Base-by-base conservation (phyloP, 192 early-diverging fungal species). In the Umbelopsis ramanniana region DNA sequence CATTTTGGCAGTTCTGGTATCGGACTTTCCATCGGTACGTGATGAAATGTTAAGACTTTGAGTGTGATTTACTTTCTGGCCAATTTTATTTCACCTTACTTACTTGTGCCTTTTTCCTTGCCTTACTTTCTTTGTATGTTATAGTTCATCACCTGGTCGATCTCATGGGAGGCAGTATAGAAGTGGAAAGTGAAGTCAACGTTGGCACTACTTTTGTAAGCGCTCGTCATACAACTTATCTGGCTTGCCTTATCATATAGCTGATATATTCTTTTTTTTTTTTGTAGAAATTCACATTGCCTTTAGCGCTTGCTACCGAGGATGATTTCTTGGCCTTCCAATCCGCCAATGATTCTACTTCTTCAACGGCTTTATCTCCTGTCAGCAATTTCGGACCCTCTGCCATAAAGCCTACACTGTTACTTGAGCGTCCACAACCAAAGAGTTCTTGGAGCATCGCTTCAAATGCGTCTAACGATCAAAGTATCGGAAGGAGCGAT, bases 1-100 rank as follows among this genome's bases (percentile, higher is more conserved):
- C 57, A 37, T 14, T 63, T 63, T 63, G 57, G 57, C 7, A 63
- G 29, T 17, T 63, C 57, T 11, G 57, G 57, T 29, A 12, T 63
- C 0, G 57, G 57, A 11, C 57, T 63, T 19, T 63, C 57, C 11
- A 63, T 63, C 0, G 26, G 57, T 63, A 63, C 15, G 57, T 37
- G 15, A 37, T n/a, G 17, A 21, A n/a, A 63, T 12, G 40, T 1
- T 43, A 4, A 12, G 3, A 43, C 40, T 43, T 43, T 43, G 11
- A 1, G 6, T 11, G n/a, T 43, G 40, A 43, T 11, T 29, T 43
- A 4, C 11, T 43, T 43, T 43, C 40, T 43, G 3, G 11, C 40
- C 40, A 43, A 11, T 7, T 40, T 40, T n/a, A 3, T 29, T 29
- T 29, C 1, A 29, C 29, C 29, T 29, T 29, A 29, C 29, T 29